Base-by-base conservation (phyloP, 371 early-diverging fungal genomes). In the Rhizopus sp. region DNA sequence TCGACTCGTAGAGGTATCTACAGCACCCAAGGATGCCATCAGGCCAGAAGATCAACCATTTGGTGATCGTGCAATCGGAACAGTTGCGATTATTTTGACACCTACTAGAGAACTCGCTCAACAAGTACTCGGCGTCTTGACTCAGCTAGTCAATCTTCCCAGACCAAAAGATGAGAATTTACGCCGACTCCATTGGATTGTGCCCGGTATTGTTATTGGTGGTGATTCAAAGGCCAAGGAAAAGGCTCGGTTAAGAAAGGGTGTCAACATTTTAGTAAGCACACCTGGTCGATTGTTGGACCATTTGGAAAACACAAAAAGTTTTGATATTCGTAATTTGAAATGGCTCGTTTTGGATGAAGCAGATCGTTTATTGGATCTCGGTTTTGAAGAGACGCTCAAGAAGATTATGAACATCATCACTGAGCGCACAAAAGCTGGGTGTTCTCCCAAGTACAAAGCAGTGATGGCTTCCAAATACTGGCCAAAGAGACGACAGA, bases 261-360 rank as follows among this genome's bases (percentile, higher is more conserved):
- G 97, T n/a, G 85, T 92, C 40, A 92, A 94, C 50, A 82, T 99
- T 12, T 75, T 99, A 39, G 93, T 99, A 17, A 95, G 96, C 16
- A 99, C 99, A 1, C 99, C 99, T 1, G 99, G 99, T 38, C 86
- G 99, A 44, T 75, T 99, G 39, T 82, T 99, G 73, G 99, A 99
- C 77, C 91, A 99, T 66, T 64, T 97, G 60, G 88, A 91, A 63
- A 93, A 93, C 60, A 98, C 94, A 57, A 83, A 85, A 69, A 84
- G 88, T 23, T 87, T 91, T 54, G 67, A 86, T 49, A 80, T 96
- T 4, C 81, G 84, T 32, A 75, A 89, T 49, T 75, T 95, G 35
- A 78, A 84, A 34, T 97, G 94, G 90, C 63, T 99, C 47, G 94
- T 99, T 7, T 79, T 99, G 53, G 99, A 99, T 75, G 99, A 99